phyloP scores from a whole-genome alignment of 106 monocot species.

The Chionographis japonica region DNA sequence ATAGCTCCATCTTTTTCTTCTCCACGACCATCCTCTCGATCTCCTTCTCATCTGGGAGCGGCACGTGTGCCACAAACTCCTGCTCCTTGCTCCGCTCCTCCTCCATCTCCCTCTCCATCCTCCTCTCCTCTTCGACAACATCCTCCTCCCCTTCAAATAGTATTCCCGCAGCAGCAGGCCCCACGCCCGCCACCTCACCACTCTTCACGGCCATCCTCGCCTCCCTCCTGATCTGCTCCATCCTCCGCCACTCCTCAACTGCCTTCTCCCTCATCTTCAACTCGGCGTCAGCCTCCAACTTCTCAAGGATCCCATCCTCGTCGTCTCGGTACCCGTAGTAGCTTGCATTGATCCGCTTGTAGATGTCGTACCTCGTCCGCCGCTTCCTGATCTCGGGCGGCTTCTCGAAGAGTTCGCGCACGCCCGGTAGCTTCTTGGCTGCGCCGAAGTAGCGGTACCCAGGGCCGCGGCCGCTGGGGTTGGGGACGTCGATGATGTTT shows the following conservation, averaged over 20 bases:
- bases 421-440: constrained; percentile 94
- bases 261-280: constrained; percentile 49
- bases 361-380: constrained; percentile 77
- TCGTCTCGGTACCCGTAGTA: constrained; percentile 96
- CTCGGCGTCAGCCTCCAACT: constrained; percentile 68
- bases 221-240: constrained; percentile 70
- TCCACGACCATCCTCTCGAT: constrained; percentile 92
- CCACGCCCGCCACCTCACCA: constrained; percentile 67
- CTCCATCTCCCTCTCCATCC: constrained; percentile 32
- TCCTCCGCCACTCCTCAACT: constrained; percentile 54
- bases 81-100: constrained; percentile 41
- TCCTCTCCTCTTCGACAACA: constrained; percentile 86
- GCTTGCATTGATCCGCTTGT: constrained; percentile 88
- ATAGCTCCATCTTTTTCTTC: constrained; percentile 88
- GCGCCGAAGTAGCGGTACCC: constrained; percentile 97
- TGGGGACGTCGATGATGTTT: constrained; percentile 86
- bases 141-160: constrained; percentile 93
- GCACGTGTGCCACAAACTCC: constrained; percentile 91
- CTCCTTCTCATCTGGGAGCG: constrained; percentile 85
- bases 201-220: constrained; percentile 83
- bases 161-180: constrained; percentile 38
- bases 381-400: constrained; percentile 83
- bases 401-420: constrained; percentile 94
- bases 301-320: constrained; percentile 91
- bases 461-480: constrained; percentile 88